phyloP scores from a whole-genome alignment of 805 yeast genomes.

The Clavispora carvajalis region DNA sequence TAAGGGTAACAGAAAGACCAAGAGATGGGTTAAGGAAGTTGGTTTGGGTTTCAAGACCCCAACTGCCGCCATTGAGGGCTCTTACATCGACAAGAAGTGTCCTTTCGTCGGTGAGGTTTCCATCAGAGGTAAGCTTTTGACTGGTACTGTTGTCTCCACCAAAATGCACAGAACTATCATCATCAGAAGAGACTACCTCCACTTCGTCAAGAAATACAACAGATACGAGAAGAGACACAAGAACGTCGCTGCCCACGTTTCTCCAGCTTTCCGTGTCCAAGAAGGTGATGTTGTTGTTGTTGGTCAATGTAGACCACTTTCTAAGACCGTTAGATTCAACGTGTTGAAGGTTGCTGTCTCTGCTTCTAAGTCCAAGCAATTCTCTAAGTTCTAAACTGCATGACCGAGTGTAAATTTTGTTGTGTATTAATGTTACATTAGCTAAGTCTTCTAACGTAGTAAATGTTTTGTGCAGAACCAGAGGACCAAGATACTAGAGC shows the following conservation, averaged over 20 bases:
- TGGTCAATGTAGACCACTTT: conserved; percentile 99
- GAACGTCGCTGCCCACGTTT: conserved; percentile 99
- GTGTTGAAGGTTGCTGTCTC: conserved; percentile 93
- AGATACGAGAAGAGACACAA: conserved; percentile 99
- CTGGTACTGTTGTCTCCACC: conserved; percentile 99
- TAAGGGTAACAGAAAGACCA: conserved; percentile 96
- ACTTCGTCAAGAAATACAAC: conserved; percentile 99
- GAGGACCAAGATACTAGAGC: too few species aligned
- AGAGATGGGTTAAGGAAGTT: conserved; percentile 99
- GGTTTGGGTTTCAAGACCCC: conserved; percentile 99
- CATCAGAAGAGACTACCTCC: conserved; percentile 99
- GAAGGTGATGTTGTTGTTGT: conserved; percentile 99
- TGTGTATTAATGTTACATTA: conserved; percentile 15
- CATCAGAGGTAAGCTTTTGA: conserved; percentile 98
- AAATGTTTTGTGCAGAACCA: too few species aligned
- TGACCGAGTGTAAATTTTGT: conserved; percentile 1
- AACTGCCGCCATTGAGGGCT: conserved; percentile 95
- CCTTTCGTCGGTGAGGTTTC: conserved; percentile 97
- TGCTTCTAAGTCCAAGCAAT: conserved; percentile 87
- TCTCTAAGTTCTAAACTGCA: conserved; percentile 81
- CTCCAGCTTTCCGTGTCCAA: conserved; percentile 99
- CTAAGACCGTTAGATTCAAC: conserved; percentile 99
- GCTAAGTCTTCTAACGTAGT: conserved; percentile 2
- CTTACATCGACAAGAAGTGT: conserved; percentile 99
- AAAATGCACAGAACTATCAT: conserved; percentile 99